Percentiles rank a stretch among this genome's conserved stretches.
Conservation (phyloP, 2,329 filamentous ascomycete genomes). For the Diaporthe batatas region DNA sequence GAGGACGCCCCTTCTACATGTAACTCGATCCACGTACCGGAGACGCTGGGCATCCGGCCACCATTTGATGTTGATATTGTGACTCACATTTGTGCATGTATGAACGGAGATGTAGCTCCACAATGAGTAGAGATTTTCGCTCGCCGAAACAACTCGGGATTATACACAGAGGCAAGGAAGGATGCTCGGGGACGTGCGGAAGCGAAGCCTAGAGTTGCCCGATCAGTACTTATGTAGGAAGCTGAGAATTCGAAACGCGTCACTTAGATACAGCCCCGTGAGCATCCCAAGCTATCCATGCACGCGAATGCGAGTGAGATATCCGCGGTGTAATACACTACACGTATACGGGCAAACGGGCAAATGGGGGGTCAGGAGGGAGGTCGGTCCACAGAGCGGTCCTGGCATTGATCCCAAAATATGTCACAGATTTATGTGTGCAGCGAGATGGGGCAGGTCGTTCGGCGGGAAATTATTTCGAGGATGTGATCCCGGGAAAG, state of each 20-base stretch:
- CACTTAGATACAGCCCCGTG: slow-evolving; percentile 3
- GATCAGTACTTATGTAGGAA: background rate
- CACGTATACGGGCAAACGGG: background rate
- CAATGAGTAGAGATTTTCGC: too few species aligned
- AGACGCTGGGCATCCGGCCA: background rate
- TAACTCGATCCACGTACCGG: too few species aligned
- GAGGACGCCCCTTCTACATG: background rate
- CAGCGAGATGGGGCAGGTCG: background rate
- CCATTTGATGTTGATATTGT: background rate
- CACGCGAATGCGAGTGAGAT: background rate
- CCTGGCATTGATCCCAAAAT: slow-evolving; percentile 9
- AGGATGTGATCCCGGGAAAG: slow-evolving; percentile 14
- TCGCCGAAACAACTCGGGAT: background rate
- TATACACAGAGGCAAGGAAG: too few species aligned
- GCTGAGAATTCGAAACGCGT: slow-evolving; percentile 4
- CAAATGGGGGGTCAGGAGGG: background rate
- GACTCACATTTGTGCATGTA: background rate
- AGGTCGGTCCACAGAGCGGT: background rate
- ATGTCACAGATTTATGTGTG: background rate
- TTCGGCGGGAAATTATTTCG: slow-evolving; percentile 20
- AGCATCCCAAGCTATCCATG: background rate
- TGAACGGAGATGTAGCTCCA: background rate
- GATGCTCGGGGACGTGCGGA: too few species aligned
- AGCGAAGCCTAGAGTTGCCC: background rate
- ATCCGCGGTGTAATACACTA: too few species aligned